Conservation (phyloP, 1,139 yeast genomes). For the Taiozyma sp. region DNA sequence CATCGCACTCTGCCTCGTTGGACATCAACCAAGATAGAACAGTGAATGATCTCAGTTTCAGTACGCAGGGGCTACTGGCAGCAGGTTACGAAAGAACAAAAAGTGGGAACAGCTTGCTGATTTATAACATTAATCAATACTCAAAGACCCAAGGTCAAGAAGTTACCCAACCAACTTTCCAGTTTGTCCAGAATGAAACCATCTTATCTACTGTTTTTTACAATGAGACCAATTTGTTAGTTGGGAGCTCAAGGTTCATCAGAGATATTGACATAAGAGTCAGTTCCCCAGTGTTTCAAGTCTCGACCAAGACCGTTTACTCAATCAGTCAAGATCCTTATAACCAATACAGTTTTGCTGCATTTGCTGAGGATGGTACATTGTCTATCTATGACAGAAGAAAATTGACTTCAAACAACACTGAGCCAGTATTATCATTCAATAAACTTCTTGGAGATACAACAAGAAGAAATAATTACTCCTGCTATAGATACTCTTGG, state of each 20-base stretch:
- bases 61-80: constrained; percentile 58
- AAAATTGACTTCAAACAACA: constrained; percentile 33
- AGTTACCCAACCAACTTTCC: constrained; percentile 48
- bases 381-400: constrained; percentile 86
- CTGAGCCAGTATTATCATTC: constrained; percentile 59
- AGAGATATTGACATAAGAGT: constrained; percentile 74
- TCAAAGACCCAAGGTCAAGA: constrained; percentile 35
- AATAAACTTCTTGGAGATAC: constrained; percentile 62
- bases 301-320: constrained; percentile 69
- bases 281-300: constrained; percentile 65
- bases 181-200: constrained; percentile 70
- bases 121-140: constrained; percentile 75
- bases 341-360: constrained; percentile 57
- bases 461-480: constrained; percentile 52
- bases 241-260: constrained; percentile 73
- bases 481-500: constrained; percentile 68
- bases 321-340: constrained; percentile 69
- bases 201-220: constrained; percentile 63
- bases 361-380: constrained; percentile 80
- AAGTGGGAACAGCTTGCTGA: constrained; percentile 69
- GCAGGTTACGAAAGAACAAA: constrained; percentile 72
- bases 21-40: constrained; percentile 64
- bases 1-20: constrained; percentile 35
- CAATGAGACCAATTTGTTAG: constrained; percentile 55
- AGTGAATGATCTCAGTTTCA: constrained; percentile 71